Evolutionary conservation across 2,329 filamentous ascomycete genomes (phyloP).

Genomic region (Colletotrichum sp.): DNA sequence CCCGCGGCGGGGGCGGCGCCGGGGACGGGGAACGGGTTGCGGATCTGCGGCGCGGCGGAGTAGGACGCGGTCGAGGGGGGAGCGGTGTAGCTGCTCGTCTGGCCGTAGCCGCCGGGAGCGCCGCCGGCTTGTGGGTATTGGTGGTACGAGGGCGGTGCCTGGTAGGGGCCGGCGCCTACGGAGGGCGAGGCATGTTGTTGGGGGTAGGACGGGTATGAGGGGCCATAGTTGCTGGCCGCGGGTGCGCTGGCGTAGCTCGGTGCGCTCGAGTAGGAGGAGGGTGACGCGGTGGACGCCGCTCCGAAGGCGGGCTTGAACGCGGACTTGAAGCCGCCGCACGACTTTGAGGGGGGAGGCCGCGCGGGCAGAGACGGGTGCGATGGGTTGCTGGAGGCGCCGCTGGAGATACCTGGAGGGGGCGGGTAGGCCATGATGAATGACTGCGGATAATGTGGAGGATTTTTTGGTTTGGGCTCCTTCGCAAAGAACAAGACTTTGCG

Average conservation of each 20-base stretch:
- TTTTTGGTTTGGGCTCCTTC: neutral
- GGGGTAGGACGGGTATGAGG: slow-evolving; percentile 44
- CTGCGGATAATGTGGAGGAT: slow-evolving; percentile 9
- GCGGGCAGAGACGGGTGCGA: slow-evolving; percentile 74
- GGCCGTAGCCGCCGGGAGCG: slow-evolving; percentile 16
- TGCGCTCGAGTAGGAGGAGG: slow-evolving; percentile 44
- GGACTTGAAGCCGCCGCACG: slow-evolving; percentile 49
- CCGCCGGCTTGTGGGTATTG: slow-evolving; percentile 35
- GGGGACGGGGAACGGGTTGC: slow-evolving; percentile 80
- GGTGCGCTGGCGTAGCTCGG: slow-evolving; percentile 40
- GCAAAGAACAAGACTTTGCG: slow-evolving; percentile 1
- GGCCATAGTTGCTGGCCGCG: slow-evolving; percentile 47
- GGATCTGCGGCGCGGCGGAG: slow-evolving; percentile 69
- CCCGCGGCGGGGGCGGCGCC: slow-evolving; percentile 37
- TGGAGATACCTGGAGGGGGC: slow-evolving; percentile 78
- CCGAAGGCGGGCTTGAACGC: slow-evolving; percentile 49
- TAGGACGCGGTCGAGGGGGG: slow-evolving; percentile 40
- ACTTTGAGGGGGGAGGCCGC: slow-evolving; percentile 70
- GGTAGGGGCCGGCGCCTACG: slow-evolving; percentile 23
- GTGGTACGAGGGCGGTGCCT: slow-evolving; percentile 26
- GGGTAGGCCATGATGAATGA: slow-evolving; percentile 85
- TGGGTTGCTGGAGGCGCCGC: slow-evolving; percentile 38
- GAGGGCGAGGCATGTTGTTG: slow-evolving; percentile 28
- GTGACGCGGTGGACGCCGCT: slow-evolving; percentile 25
- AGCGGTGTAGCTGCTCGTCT: slow-evolving; percentile 37